These are phyloP conservation scores for Podospora anserina DNA, from an alignment of 495 filamentous ascomycete genomes.

Conservation along the genomic window DNA sequence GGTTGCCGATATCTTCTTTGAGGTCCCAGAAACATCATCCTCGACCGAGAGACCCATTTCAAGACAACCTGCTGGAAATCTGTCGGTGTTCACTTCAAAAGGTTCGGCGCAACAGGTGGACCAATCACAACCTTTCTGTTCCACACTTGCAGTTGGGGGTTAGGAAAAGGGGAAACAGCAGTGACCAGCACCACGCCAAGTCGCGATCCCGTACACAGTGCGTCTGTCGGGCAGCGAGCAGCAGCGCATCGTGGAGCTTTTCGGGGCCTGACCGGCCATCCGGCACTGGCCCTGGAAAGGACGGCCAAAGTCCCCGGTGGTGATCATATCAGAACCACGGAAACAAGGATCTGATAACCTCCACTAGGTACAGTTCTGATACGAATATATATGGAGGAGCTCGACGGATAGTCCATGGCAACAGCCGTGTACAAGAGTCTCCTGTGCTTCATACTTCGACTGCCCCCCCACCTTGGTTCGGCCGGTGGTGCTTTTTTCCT, in stretches of 20 bases:
- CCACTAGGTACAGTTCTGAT: not conserved
- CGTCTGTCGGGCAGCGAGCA: not conserved
- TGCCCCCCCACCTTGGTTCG: not conserved
- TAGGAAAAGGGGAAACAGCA: not conserved
- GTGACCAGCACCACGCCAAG: not conserved
- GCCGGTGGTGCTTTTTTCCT: not conserved
- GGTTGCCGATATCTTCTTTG: not conserved
- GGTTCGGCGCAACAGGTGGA: not conserved
- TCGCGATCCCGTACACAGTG: slow-evolving; percentile 1
- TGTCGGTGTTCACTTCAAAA: not conserved
- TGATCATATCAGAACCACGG: not conserved
- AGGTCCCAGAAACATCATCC: not conserved
- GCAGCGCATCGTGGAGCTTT: not conserved
- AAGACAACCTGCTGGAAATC: not conserved
- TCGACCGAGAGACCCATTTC: not conserved
- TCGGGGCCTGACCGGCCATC: not conserved
- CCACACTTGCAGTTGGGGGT: not conserved
- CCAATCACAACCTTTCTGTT: slow-evolving; percentile 3
- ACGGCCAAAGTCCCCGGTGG: not conserved
- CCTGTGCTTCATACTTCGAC: not conserved
- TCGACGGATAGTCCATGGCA: not conserved
- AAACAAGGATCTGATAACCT: not conserved
- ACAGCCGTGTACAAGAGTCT: not conserved
- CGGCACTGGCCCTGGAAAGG: not conserved
- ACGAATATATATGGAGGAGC: not conserved